A percentile compares a stretch with the other conserved stretches of the same genome.
These are phyloP conservation scores for Clavispora phyllophila DNA, from an alignment of 805 yeast species.

Conservation along the genomic window DNA sequence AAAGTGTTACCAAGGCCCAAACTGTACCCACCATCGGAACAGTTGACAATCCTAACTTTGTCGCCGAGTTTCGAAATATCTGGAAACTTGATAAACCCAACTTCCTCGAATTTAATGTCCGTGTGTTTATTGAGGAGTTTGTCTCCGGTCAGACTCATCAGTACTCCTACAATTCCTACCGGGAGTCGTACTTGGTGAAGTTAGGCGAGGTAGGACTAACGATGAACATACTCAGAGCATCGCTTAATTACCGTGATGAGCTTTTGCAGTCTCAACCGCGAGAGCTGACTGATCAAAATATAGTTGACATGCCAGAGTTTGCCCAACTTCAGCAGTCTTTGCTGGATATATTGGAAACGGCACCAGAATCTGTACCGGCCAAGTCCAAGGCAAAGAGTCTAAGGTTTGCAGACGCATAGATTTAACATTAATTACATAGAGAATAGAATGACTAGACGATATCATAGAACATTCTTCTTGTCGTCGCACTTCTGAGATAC, in stretches of 20 bases:
- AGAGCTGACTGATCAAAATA: not conserved
- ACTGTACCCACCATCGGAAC: too few species aligned
- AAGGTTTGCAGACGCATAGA: constrained; percentile 2
- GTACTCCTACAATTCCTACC: constrained; percentile 3
- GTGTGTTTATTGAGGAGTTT: constrained; percentile 5
- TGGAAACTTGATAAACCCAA: constrained; percentile 10
- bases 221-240: constrained; percentile 11
- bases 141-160: constrained; percentile 4
- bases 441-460: too few species aligned
- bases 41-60: constrained; percentile 6
- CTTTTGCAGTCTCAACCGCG: not conserved
- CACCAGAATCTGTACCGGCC: not conserved
- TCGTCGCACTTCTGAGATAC: too few species aligned
- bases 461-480: too few species aligned
- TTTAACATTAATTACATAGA: not conserved
- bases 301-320: not conserved
- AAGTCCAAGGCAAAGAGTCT: constrained; percentile 2
- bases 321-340: not conserved
- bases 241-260: constrained; percentile 6
- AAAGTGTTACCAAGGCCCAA: constrained; percentile 3
- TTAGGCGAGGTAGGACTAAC: constrained; percentile 9
- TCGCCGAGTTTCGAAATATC: constrained; percentile 4
- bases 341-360: not conserved
- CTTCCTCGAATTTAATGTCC: constrained; percentile 6
- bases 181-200: constrained; percentile 2